These are phyloP conservation scores for Chytriomyces sp. DNA, from an alignment of 192 early-diverging fungal species.

Conservation along the genomic window DNA sequence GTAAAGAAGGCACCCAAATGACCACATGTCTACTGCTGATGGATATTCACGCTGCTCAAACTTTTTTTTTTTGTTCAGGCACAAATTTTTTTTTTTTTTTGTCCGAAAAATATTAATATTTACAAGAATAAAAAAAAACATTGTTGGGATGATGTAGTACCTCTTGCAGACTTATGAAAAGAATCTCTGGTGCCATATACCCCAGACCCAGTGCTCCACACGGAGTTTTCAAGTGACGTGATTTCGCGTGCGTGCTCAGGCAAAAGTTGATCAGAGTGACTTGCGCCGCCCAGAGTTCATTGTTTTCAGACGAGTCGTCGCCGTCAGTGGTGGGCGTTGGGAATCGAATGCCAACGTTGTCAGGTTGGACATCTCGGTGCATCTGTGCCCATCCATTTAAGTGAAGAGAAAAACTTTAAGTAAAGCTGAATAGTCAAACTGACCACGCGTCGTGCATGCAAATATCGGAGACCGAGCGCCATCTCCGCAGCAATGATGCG, in stretches of 20 bases:
- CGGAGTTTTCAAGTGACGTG: constrained; percentile 72
- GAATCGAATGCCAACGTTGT: constrained; percentile 78
- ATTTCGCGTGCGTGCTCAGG: constrained; percentile 1
- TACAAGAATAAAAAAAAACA: too few relatives aligned
- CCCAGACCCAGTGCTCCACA: constrained; percentile 86
- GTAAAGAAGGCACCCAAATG: constrained; percentile 67
- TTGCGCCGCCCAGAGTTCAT: neutral
- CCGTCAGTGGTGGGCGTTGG: constrained; percentile 43
- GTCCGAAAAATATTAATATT: too few relatives aligned
- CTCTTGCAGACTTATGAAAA: constrained; percentile 52
- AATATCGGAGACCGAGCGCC: constrained; percentile 79
- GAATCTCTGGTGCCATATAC: constrained; percentile 92
- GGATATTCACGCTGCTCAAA: constrained; percentile 11
- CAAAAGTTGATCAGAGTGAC: constrained; percentile 24
- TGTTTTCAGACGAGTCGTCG: neutral
- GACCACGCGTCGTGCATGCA: constrained; percentile 76
- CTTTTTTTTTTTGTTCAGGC: too few relatives aligned
- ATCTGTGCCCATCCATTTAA: neutral
- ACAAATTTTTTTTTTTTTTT: too few relatives aligned
- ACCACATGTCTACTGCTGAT: constrained; percentile 51
- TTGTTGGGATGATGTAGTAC: too few relatives aligned
- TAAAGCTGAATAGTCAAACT: neutral
- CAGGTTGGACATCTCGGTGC: constrained; percentile 87
- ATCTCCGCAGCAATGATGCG: constrained; percentile 88
- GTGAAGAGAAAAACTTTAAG: too few relatives aligned